Evolutionary conservation across 2,329 filamentous ascomycete species (phyloP).

Genomic region (Coniochaeta sp.): DNA sequence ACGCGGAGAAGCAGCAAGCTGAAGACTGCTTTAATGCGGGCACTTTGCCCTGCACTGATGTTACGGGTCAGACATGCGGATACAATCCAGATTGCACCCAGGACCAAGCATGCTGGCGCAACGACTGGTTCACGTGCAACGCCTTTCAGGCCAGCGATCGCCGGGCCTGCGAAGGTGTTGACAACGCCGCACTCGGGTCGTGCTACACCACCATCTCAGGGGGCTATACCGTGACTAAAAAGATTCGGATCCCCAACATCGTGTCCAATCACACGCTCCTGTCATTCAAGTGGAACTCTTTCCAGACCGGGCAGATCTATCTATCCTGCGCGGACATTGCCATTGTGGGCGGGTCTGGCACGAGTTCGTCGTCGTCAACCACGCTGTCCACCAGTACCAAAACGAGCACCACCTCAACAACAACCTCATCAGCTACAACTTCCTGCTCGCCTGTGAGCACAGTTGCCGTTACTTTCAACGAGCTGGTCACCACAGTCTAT

Average conservation of each 20-base stretch:
- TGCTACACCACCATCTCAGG: slow-evolving; percentile 44
- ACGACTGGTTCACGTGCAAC: slow-evolving; percentile 49
- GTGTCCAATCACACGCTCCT: slow-evolving; percentile 41
- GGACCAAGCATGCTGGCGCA: slow-evolving; percentile 36
- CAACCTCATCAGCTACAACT: slow-evolving; percentile 10
- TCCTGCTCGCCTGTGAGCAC: slow-evolving; percentile 22
- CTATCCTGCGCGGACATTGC: slow-evolving; percentile 45
- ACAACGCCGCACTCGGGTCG: slow-evolving; percentile 31
- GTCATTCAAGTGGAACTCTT: slow-evolving; percentile 46
- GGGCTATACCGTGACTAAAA: slow-evolving; percentile 44
- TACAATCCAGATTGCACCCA: slow-evolving; percentile 38
- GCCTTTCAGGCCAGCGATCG: slow-evolving; percentile 28
- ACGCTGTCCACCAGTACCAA: slow-evolving; percentile 12
- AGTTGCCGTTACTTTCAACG: slow-evolving; percentile 34
- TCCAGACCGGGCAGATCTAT: slow-evolving; percentile 46
- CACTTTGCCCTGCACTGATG: slow-evolving; percentile 39
- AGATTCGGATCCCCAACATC: slow-evolving; percentile 41
- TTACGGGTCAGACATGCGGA: slow-evolving; percentile 38
- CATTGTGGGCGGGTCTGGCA: slow-evolving; percentile 20
- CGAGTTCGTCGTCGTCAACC: slow-evolving; percentile 2
- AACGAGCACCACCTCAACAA: slow-evolving; percentile 11
- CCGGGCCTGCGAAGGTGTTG: slow-evolving; percentile 36
- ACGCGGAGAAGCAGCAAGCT: slow-evolving; percentile 43
- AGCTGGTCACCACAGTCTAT: slow-evolving; percentile 33
- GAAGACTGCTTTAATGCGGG: slow-evolving; percentile 44